These are phyloP conservation scores for Macrocybe sp. DNA, from an alignment of 1,284 basidiomycete species.

Conservation along the genomic window DNA sequence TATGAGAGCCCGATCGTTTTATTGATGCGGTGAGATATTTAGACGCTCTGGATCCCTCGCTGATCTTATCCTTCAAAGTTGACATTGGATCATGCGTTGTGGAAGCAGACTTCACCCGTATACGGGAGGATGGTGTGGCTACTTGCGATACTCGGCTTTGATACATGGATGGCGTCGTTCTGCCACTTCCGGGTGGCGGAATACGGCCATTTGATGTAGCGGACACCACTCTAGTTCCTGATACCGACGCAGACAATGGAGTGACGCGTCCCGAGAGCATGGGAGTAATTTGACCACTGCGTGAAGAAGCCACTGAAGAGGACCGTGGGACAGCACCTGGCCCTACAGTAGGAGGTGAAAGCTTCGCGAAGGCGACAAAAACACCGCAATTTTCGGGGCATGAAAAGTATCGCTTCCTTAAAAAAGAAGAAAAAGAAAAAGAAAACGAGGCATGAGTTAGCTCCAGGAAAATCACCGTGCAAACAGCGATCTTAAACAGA, in stretches of 20 bases:
- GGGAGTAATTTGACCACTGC: constrained; percentile 53
- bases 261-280: constrained; percentile 40
- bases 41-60: constrained; percentile 78
- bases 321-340: constrained; percentile 54
- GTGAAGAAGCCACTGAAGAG: constrained; percentile 75
- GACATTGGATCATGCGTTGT: constrained; percentile 17
- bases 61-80: constrained; percentile 45
- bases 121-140: constrained; percentile 30
- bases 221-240: constrained; percentile 20
- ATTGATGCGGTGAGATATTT: constrained; percentile 82
- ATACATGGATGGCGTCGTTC: constrained; percentile 32
- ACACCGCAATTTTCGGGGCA: constrained; percentile 88
- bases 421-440: constrained; percentile 1
- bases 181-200: constrained; percentile 39
- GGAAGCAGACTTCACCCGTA: constrained; percentile 25
- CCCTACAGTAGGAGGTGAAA: constrained; percentile 72
- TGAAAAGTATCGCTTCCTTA: constrained; percentile 79
- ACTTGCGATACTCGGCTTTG: constrained; percentile 40
- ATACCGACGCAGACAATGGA: constrained; percentile 35
- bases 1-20: constrained; percentile 58
- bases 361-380: constrained; percentile 80
- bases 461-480: neutral
- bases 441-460: neutral
- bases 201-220: constrained; percentile 37
- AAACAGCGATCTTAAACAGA: neutral